These are phyloP conservation scores for Schizothecium vesticola DNA, from an alignment of 495 filamentous ascomycete species.

Conservation along the genomic window DNA sequence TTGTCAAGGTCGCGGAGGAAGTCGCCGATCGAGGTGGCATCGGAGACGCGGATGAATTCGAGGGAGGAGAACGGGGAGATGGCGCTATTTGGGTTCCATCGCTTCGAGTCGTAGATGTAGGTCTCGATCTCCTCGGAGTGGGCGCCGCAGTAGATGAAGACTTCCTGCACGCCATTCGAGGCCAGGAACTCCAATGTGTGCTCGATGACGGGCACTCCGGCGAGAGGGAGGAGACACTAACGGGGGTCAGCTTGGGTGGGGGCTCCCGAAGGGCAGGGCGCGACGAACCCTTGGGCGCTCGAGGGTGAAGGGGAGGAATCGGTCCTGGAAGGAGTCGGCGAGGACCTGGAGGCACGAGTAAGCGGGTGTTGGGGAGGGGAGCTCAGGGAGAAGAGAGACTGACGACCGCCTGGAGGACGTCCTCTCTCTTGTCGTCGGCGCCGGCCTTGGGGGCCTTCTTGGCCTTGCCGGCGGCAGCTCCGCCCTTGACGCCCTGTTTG, in stretches of 20 bases:
- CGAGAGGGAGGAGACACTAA: conserved; percentile 89
- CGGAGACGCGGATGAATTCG: conserved; percentile 79
- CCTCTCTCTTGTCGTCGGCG: conserved; percentile 67
- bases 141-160: conserved; percentile 85
- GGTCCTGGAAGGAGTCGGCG: conserved; percentile 87
- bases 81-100: conserved; percentile 39
- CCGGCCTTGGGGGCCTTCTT: conserved; percentile 51
- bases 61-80: conserved; percentile 82
- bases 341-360: conserved; percentile 51
- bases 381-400: conserved; percentile 8
- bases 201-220: conserved; percentile 91
- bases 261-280: background rate
- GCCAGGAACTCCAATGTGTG: conserved; percentile 97
- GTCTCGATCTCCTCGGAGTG: conserved; percentile 86
- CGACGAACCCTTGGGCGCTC: conserved; percentile 77
- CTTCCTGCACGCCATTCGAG: conserved; percentile 84
- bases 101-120: conserved; percentile 57
- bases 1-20: conserved; percentile 91
- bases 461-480: conserved; percentile 39
- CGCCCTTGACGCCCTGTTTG: conserved; percentile 41
- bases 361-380: background rate
- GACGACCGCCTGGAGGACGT: conserved; percentile 87
- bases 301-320: conserved; percentile 83
- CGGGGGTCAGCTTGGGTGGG: conserved; percentile 3
- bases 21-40: conserved; percentile 80